These are phyloP conservation scores for Moesziomyces antarcticus DNA, from an alignment of 1,284 basidiomycete genomes.

Conservation along the genomic window DNA sequence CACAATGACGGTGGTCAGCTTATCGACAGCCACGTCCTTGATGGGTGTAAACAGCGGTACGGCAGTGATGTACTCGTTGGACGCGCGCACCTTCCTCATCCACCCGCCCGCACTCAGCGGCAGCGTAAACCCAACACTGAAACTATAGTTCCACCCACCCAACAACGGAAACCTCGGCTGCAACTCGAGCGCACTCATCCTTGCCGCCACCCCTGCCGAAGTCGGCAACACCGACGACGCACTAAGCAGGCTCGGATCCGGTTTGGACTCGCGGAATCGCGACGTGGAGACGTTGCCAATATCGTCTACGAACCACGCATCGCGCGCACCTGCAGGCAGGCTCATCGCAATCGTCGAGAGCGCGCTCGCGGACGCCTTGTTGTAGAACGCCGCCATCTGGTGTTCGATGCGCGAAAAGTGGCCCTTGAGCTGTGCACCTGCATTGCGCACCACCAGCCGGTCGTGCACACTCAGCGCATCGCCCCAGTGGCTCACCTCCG, in stretches of 20 bases:
- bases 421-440: constrained; percentile 89
- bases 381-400: constrained; percentile 77
- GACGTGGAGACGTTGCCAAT: constrained; percentile 98
- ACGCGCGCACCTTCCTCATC: constrained; percentile 71
- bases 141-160: constrained; percentile 97
- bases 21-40: constrained; percentile 81
- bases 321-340: constrained; percentile 30
- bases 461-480: constrained; percentile 93
- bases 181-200: constrained; percentile 76
- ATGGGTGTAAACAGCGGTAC: constrained; percentile 88
- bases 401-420: constrained; percentile 93
- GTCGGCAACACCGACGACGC: not conserved
- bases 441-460: constrained; percentile 83
- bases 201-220: not conserved
- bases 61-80: constrained; percentile 74
- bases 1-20: constrained; percentile 82
- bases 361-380: constrained; percentile 76
- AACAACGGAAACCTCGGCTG: constrained; percentile 90
- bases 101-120: constrained; percentile 59
- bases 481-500: constrained; percentile 97
- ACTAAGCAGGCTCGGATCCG: constrained; percentile 21
- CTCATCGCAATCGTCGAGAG: constrained; percentile 78
- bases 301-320: constrained; percentile 59
- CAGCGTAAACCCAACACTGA: constrained; percentile 92
- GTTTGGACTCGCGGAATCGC: constrained; percentile 75